Base-by-base conservation (phyloP, 371 early-diverging fungal genomes). In the Zychaea mexicana region DNA sequence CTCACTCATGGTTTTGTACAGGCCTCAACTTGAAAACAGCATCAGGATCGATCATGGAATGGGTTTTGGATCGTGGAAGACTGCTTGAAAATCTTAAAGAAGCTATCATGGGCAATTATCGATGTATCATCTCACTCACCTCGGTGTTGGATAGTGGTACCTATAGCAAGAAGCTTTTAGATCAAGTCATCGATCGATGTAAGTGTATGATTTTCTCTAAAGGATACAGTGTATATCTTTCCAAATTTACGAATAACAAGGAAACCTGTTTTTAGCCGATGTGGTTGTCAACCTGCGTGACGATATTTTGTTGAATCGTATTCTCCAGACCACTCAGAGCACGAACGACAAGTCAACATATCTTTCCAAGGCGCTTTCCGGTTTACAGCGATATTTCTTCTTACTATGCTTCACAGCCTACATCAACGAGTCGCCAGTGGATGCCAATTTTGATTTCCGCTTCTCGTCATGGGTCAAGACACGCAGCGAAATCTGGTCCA, bases 61-160 rank as follows among this genome's bases (percentile, higher is more conserved):
- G 89, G 88, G 78, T 78, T 0, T 70, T 90, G 17, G 80, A 81
- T 19, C 70, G 86, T 10, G 79, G 84, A 2, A 68, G 77, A 1
- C 47, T 85, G 19, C 66, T 90, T 62, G 85, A 87, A 53, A 84
- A 83, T 33, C 63, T 91, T 8, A 85, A 84, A 52, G 77, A 78
- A 28, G 90, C 91, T 7, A 77, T 90, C 22, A 69, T 79, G 62
- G 91, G 91, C 33, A 88, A 89, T 46, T 91, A 87, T 52, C 82
- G 77, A 26, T 78, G 74, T 9, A 83, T 91, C 32, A 54, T 76
- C 2, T 79, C 82, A 28, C 62, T 91, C 3, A 70, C 77, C 10
- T 74, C 83, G 9, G 78, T 88, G 8, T 52, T 90, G 10, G 85
- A 84, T 10, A 67, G 79, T 46, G 91, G 91, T 4, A 45, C 65